Evolutionary conservation across 352 stramenopile genomes (phyloP).

Genomic region (Globisporangium iwayamae): DNA sequence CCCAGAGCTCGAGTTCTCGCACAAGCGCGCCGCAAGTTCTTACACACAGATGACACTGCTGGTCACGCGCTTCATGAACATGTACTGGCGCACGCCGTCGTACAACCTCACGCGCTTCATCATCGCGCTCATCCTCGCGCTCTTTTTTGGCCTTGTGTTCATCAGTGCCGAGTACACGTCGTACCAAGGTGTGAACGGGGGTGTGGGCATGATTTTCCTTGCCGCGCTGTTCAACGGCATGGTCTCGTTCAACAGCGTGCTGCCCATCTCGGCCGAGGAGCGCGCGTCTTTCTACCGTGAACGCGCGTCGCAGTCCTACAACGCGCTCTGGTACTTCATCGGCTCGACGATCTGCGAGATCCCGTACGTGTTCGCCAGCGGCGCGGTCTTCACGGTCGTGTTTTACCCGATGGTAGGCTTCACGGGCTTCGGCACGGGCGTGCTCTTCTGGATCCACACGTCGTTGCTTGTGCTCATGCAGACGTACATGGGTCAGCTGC

Average conservation of each 20-base stretch:
- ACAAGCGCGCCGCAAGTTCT: background rate
- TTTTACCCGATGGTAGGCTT: conserved; percentile 53
- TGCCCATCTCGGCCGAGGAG: conserved; percentile 79
- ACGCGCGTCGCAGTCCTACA: conserved; percentile 86
- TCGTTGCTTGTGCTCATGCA: conserved; percentile 35
- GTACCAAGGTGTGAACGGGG: conserved; percentile 46
- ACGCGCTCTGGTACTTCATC: conserved; percentile 60
- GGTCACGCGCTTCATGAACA: background rate
- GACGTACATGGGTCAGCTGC: conserved; percentile 33
- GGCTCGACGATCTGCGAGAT: conserved; percentile 79
- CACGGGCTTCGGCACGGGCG: conserved; percentile 22
- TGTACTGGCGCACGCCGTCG: conserved; percentile 83
- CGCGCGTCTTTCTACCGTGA: conserved; percentile 88
- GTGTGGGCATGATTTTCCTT: conserved; percentile 50
- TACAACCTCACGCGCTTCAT: conserved; percentile 81
- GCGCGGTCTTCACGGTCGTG: conserved; percentile 36
- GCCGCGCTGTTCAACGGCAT: conserved; percentile 51
- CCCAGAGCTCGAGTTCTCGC: background rate
- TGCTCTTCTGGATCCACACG: conserved; percentile 37
- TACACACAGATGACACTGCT: background rate
- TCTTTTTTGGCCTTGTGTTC: conserved; percentile 47
- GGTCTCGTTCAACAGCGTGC: conserved; percentile 58
- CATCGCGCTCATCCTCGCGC: conserved; percentile 28
- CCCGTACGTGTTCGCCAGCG: conserved; percentile 41
- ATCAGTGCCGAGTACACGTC: conserved; percentile 36